Evolutionary conservation across 2,329 filamentous ascomycete genomes (phyloP), one percentile per base, ranked within the genome.

Genomic region (Hypoxylon sp.): DNA sequence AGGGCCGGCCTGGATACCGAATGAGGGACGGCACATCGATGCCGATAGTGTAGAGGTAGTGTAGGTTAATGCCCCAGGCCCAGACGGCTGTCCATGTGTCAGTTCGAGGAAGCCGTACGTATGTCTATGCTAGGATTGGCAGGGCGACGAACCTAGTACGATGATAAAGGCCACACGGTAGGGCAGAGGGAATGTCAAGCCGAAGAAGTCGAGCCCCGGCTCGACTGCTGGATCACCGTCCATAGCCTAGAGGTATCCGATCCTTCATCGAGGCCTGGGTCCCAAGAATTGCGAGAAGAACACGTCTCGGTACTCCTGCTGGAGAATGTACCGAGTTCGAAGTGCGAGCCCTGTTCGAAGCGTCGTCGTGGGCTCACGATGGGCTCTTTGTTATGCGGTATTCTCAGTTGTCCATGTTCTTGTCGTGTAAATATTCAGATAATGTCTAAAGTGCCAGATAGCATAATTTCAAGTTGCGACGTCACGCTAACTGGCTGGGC

Each of bases 51-150:
- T 88, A 83, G 58, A 98, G 87, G 77, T 91, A 93, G 73, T 97
- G 92, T 35, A 98, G 85, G 78, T 97, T 98, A 67, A 90, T 76
- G 65, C 89, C 92, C 92, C 94, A 99, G 73, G 91, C 92, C 94
- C 94, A 98, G 70, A 96, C 88, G 67, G 91, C 92, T 96, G 65
- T 59, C 63, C 43, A 63, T 57, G 56, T 48, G 20, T 29, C 15
- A 48, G 41, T 45, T 50, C 42, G 42, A 35, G 17, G 11, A 3
- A 3, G 20, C 4, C 20, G 18, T 31, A 17, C 15, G 26, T 26
- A 20, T 42, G 26, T 13, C 13, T n/a, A 10, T 18, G 18, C 20
- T n/a, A 3, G 13, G 10, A 33, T 29, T 37, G 42, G 10, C n/a
- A 57, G 26, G 27, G 18, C 49, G 29, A 60, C 55, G 15, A 59